Evolutionary conservation across 495 filamentous ascomycete species (phyloP), one percentile per base, ranked within the genome.

Genomic region (Aspergillus cristatus): DNA sequence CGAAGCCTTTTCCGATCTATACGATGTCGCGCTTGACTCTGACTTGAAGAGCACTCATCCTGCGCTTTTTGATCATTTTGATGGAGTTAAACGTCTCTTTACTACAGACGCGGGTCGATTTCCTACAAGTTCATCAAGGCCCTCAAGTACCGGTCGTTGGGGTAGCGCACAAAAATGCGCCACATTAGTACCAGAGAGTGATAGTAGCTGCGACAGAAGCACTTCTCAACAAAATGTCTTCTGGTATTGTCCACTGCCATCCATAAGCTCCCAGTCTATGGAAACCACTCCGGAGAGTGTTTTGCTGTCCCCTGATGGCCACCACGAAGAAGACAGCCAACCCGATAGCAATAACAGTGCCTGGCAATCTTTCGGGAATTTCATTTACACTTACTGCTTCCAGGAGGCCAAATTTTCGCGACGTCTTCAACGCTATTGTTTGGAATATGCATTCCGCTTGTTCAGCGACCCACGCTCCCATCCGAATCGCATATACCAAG

Each of bases 321-420:
- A 6, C 13, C 5, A 4, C 3, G 4, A 30, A 3, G 28, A n/a
- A n/a, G 12, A 6, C 12, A 3, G 3, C 3, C 11, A 30, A 3
- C 3, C 13, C 28, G 26, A 58, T 2, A 1, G 10, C 14, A 8
- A 2, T 7, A 16, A 32, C 32, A 28, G n/a, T 26, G 13, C 34
- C 35, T n/a, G 10, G 6, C 32, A n/a, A 22, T n/a, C 26, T 0
- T 5, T 16, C 25, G 32, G 38, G 13, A 41, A 16, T 20, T 16
- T 14, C 1, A 31, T 15, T 0, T 44, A 43, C 35, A 47, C 43
- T 10, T 49, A 50, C 28, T 48, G 48, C 26, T 49, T 72, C 26
- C 59, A 73, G 7, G 85, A 88, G 54, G 60, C 61, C 14, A 73
- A 73, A 12, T 86, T 88, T 39, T 76, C 76, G 13, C 72, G 83